Evolutionary conservation across 2,329 filamentous ascomycete species (phyloP), one percentile per base, ranked within the genome.

Genomic region (Calonectria naviculata): DNA sequence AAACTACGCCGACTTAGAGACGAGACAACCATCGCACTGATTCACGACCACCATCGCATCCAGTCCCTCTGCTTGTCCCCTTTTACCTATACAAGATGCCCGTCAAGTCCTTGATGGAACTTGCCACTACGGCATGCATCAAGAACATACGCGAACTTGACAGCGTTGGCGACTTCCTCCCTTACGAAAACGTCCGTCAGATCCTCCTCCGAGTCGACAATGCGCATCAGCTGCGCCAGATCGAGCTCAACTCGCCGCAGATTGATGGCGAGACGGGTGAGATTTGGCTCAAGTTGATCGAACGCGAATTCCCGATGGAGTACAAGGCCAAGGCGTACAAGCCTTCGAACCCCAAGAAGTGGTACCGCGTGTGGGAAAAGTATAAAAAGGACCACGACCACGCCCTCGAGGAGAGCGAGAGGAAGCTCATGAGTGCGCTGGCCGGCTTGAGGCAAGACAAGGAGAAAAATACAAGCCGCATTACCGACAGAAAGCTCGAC

Each of bases 221-320:
- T 73, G 92, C 95, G 1, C 84, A 89, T 52, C 95, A 97, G 81
- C 90, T 98, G 36, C 92, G 90, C 78, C 80, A 88, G 68, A 88
- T 98, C 70, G 95, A 98, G 83, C 72, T 88, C 62, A 91, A 92
- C 79, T 95, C 92, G 6, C 94, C 95, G 0, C 94, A 97, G 74
- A 88, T 98, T 63, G 87, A 89, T 71, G 90, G 91, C 42, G 87
- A 93, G 67, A 92, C 92, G 44, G 88, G 85, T 24, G 93, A 95
- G 76, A 85, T 96, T 72, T 98, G 96, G 96, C 84, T 91, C 47
- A 89, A 90, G 31, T 89, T 98, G 78, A 97, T 98, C 81, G 89
- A 90, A 63, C 90, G 91, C 58, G 92, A 98, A 78, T 94, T 98
- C 72, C 91, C 91, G 2, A 85, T 90, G 67, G 92, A 91, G 81